Percentiles rank a stretch among this genome's conserved stretches.
These are phyloP conservation scores for Forsythia viridissima DNA, from an alignment of 257 asterid genomes.

Conservation along the genomic window DNA sequence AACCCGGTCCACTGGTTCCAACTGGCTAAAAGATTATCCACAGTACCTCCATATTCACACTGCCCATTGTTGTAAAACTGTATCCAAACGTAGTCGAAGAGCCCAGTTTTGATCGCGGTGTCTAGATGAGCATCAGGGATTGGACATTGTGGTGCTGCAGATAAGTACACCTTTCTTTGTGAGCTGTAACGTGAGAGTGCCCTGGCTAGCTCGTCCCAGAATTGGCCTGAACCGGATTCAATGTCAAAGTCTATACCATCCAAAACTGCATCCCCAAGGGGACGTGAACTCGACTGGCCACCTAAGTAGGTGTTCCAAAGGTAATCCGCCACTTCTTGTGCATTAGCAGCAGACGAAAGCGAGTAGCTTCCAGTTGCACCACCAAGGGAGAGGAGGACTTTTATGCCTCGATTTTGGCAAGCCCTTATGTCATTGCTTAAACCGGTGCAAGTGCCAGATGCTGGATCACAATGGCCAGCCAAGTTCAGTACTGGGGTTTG, in stretches of 20 bases:
- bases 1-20: conserved; percentile 47
- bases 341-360: conserved; percentile 46
- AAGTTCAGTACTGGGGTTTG: conserved; percentile 56
- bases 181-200: conserved; percentile 31
- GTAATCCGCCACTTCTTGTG: conserved; percentile 43
- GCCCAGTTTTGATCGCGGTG: conserved; percentile 43
- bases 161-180: conserved; percentile 38
- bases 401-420: conserved; percentile 37
- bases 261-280: conserved; percentile 47
- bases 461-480: conserved; percentile 58
- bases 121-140: conserved; percentile 42
- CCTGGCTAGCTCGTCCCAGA: conserved; percentile 40
- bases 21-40: conserved; percentile 27
- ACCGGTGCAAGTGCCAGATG: conserved; percentile 26
- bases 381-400: conserved; percentile 45
- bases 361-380: conserved; percentile 40
- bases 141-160: conserved; percentile 63
- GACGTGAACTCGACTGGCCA: conserved; percentile 42
- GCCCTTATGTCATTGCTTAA: conserved; percentile 29
- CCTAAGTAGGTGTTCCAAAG: conserved; percentile 55
- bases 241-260: conserved; percentile 62
- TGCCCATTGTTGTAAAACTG: conserved; percentile 57
- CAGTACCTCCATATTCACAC: conserved; percentile 39
- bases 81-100: conserved; percentile 60
- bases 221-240: conserved; percentile 35